phyloP scores from a whole-genome alignment of 192 early-diverging fungal species.

The Lunasporangiospora selenospora region DNA sequence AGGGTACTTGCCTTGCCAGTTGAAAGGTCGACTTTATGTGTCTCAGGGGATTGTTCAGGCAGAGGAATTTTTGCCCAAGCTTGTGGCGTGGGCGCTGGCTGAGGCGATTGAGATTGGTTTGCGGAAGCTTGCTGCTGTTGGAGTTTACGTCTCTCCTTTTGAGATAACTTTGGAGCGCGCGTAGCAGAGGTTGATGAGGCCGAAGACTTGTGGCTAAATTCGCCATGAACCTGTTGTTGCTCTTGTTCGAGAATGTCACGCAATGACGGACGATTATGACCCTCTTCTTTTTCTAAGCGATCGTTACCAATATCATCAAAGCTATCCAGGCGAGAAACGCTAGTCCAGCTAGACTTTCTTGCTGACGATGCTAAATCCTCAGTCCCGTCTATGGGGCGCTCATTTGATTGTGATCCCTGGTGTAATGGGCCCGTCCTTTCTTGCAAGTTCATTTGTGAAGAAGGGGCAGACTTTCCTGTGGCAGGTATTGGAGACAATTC shows the following conservation, averaged over 20 bases:
- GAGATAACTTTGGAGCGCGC: slow-evolving; percentile 29
- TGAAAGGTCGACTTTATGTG: background rate
- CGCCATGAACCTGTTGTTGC: slow-evolving; percentile 14
- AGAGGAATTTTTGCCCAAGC: slow-evolving; percentile 10
- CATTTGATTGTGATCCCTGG: too few relatives aligned
- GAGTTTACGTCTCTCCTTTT: slow-evolving; percentile 41
- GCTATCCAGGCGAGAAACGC: too few relatives aligned
- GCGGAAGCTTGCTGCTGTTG: slow-evolving; percentile 23
- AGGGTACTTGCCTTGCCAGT: background rate
- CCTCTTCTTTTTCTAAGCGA: too few relatives aligned
- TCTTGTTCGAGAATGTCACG: slow-evolving; percentile 53
- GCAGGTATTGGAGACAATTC: too few relatives aligned
- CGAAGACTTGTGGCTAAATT: background rate
- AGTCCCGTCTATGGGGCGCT: too few relatives aligned
- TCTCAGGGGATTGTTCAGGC: too few relatives aligned
- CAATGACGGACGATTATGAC: slow-evolving; percentile 47
- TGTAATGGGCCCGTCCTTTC: too few relatives aligned
- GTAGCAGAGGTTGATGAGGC: background rate
- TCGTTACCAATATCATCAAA: background rate
- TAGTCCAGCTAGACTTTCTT: too few relatives aligned
- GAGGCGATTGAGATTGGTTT: slow-evolving; percentile 12
- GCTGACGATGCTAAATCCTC: too few relatives aligned
- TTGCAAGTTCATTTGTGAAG: too few relatives aligned
- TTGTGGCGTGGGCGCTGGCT: background rate
- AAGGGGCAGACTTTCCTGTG: too few relatives aligned